A percentile compares a stretch with the other conserved stretches of the same genome.
phyloP scores from a whole-genome alignment of 2,329 filamentous ascomycete genomes.

The Fusarium redolens region DNA sequence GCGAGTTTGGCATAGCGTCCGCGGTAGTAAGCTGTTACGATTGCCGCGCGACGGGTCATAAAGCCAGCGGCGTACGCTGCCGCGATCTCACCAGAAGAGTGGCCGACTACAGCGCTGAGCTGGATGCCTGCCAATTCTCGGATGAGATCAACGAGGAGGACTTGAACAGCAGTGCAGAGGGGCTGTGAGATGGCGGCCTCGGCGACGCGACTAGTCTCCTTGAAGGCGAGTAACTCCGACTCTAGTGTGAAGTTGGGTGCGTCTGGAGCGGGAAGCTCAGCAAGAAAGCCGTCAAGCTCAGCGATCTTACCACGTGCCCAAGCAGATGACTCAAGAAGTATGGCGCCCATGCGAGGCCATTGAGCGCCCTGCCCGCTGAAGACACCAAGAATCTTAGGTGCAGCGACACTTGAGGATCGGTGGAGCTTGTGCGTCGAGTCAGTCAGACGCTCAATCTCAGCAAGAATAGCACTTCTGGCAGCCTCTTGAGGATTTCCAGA shows the following conservation, averaged over 20 bases:
- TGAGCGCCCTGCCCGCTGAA: constrained; percentile 15
- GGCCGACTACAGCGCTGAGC: constrained; percentile 54
- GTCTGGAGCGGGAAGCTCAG: not conserved
- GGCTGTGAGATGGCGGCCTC: constrained; percentile 9
- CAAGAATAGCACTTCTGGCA: not conserved
- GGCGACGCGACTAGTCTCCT: not conserved
- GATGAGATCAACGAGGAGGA: not conserved
- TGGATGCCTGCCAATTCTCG: constrained; percentile 36
- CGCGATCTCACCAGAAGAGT: constrained; percentile 52
- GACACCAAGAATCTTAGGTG: not conserved
- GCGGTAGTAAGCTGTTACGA: constrained; percentile 47
- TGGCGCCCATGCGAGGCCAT: constrained; percentile 7
- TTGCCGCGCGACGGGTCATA: constrained; percentile 6
- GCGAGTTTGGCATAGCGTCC: constrained; percentile 6
- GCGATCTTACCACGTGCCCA: not conserved
- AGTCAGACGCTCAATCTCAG: not conserved
- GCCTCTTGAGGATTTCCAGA: not conserved
- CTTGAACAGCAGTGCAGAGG: constrained; percentile 2
- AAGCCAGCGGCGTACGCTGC: constrained; percentile 6
- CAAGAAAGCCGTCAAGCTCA: not conserved
- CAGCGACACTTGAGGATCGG: not conserved
- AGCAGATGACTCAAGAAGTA: not conserved
- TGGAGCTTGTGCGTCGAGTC: not conserved
- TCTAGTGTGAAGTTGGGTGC: not conserved
- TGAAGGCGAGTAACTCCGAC: not conserved